Base-by-base conservation (phyloP, 805 yeast species). In the Ogataea angusta region DNA sequence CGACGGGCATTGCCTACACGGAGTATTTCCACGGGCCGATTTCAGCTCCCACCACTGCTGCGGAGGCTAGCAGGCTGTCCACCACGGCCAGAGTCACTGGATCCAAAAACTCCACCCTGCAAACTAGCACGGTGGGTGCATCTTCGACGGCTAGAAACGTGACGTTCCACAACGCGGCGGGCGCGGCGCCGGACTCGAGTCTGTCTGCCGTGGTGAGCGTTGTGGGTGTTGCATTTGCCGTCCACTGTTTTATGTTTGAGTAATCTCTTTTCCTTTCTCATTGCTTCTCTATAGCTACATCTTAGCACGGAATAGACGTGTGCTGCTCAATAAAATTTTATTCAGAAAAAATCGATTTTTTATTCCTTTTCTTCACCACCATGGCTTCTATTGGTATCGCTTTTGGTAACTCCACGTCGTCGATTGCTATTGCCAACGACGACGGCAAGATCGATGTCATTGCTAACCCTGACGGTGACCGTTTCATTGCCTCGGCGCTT, bases 401-500 rank as follows among this genome's bases (percentile, higher is more conserved):
- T 30, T 91, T 93, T 66, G 99, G 99, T 66, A 93, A 93, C 78
- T 84, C 95, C 35, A 79, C 95, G 46, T 85, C 97, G 36, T 86
- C 97, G 45, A 89, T 93, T 63, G 97, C 98, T 36, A 86, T 82
- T 58, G 85, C 90, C 52, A 69, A 75, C 47, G 97, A 76, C 47
- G 97, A 91, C 59, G 97, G 96, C 48, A 85, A 84, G 64, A 93
- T 88, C 49, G 97, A 93, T 62, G 95, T 93, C 52, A 91, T 93
- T 64, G 99, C 99, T 53, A 91, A 93, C 79, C 96, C 95, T 53
- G 99, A 93, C 62, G 99, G 99, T 66, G 98, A 93, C 70, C 87
- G 98, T 72, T 77, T 91, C 46, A 93, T 93, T 62, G 95, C 98
- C 47, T 85, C 98, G 21, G 85, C 85, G 45, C 75, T 93, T 47